Evolutionary conservation across 164 flowering plant species (phyloP), one percentile per base, ranked within the genome.

Genomic region (Platanus orientalis): DNA sequence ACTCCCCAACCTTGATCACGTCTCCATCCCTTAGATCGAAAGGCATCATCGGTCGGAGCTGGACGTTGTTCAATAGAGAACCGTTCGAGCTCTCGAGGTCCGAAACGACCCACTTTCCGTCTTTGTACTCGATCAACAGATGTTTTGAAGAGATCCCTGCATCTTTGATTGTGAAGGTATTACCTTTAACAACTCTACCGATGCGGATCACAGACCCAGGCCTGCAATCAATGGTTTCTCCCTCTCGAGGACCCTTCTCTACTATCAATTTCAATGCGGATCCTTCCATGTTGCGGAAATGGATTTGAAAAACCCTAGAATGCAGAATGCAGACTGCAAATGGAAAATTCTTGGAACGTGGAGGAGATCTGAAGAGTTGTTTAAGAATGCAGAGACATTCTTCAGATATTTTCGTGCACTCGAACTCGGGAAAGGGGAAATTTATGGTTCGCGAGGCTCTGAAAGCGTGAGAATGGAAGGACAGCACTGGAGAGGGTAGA

Each of bases 1-100:
- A 11, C 65, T 88, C 94, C 2, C 92, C 94, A 44, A 88, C 75
- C 61, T 83, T 84, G 62, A 90, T 57, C 32, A 58, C 49, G 32
- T 88, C 92, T 0, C 82, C 85, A 45, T 83, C 68, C 24, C 58
- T 36, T 32, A 90, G 72, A 14, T 56, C 69, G 36, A 49, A 62
- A 20, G 80, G 78, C 0, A 59, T 39, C 19, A 57, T 13, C 0
- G 85, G 73, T 1, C 50, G 44, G 57, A 90, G 52, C 39, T 23
- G 17, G 7, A 21, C 20, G 25, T 34, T 70, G 66, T 84, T 84
- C 57, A 90, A 23, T 3, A 72, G 0, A 19, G 95, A 88, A 14
- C 92, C 97, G 25, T 90, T 90, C 5, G 95, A 88, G 6, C 90
- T 77, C 3, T 69, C 85, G 45, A 88, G 80, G 64, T 90, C 97